phyloP scores from a whole-genome alignment of 108 stramenopile species.

The Mediolabrus comicus region DNA sequence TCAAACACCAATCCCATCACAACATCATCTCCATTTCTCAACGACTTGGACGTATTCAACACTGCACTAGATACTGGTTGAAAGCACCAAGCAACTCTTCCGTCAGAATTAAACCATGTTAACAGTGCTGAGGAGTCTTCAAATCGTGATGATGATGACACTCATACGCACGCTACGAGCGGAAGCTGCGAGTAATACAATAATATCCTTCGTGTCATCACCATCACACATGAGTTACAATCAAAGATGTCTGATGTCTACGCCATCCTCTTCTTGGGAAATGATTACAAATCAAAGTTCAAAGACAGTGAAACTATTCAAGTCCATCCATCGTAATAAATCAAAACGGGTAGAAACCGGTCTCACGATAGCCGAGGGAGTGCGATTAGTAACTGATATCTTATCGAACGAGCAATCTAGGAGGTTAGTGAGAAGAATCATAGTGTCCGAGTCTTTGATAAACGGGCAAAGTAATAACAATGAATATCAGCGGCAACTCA shows the following conservation, averaged over 20 bases:
- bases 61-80: no score
- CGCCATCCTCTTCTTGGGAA: slow-evolving; percentile 22
- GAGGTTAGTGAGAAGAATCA: slow-evolving; percentile 55
- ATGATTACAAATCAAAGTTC: slow-evolving; percentile 48
- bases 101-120: no score
- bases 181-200: not conserved
- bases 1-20: no score
- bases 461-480: not conserved
- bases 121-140: no score
- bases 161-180: not conserved
- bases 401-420: slow-evolving; percentile 62
- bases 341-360: slow-evolving; percentile 60
- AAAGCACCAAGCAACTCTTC: no score
- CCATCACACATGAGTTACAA: no score
- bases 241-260: no score
- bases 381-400: slow-evolving; percentile 76
- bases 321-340: slow-evolving; percentile 63
- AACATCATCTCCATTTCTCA: no score
- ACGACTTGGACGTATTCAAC: no score
- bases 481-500: slow-evolving; percentile 20
- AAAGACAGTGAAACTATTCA: slow-evolving; percentile 73
- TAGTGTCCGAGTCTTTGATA: slow-evolving; percentile 54
- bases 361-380: slow-evolving; percentile 80
- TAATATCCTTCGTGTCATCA: not conserved
- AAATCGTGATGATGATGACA: not conserved